phyloP scores from a whole-genome alignment of 164 flowering plant species.

The Aristolochia californica region DNA sequence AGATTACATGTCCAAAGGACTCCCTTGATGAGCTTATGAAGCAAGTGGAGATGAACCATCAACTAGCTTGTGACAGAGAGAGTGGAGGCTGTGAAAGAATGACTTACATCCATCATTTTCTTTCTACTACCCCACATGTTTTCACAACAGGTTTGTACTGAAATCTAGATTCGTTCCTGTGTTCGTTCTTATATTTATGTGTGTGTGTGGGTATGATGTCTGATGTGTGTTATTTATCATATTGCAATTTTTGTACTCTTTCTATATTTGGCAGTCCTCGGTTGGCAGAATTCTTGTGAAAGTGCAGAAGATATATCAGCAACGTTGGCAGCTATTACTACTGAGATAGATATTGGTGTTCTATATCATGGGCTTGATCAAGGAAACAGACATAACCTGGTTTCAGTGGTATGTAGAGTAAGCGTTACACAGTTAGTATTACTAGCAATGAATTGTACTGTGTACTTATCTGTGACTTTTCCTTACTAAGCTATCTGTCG shows the following conservation, averaged over 20 bases:
- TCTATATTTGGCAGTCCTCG: conserved; percentile 56
- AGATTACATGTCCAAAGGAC: conserved; percentile 61
- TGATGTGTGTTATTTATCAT: neutral
- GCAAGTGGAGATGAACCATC: conserved; percentile 86
- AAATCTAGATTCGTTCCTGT: no score
- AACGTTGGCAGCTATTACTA: conserved; percentile 63
- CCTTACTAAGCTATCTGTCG: no score
- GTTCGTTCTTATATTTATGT: no score
- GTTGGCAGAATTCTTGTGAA: conserved; percentile 95
- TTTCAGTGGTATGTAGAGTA: conserved; percentile 83
- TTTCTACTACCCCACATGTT: conserved; percentile 68
- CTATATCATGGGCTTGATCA: conserved; percentile 83
- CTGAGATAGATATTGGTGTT: conserved; percentile 73
- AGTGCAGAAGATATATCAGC: conserved; percentile 71
- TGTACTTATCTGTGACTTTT: no score
- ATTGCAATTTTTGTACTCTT: neutral
- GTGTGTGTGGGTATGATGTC: neutral
- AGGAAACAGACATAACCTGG: conserved; percentile 49
- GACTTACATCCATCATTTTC: conserved; percentile 76
- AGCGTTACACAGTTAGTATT: neutral
- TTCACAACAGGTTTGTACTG: conserved; percentile 62
- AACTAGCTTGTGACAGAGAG: conserved; percentile 87
- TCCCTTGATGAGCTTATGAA: conserved; percentile 80
- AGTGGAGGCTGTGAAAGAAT: conserved; percentile 79
- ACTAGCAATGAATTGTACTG: no score